phyloP scores from a whole-genome alignment of 768 basidiomycete genomes.

The Royoungia palumana region DNA sequence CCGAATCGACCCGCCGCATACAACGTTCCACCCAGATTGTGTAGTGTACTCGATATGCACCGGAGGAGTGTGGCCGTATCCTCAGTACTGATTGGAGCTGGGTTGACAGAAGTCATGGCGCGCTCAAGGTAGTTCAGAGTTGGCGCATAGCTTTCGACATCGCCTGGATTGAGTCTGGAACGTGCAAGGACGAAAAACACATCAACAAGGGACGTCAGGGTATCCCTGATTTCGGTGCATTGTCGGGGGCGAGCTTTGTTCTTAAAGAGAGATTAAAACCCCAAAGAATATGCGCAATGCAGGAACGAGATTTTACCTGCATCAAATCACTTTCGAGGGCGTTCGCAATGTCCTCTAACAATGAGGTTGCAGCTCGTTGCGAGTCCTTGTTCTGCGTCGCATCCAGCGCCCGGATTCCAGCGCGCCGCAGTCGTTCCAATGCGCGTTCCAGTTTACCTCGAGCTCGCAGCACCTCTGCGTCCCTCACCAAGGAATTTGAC shows the following conservation, averaged over 20 bases:
- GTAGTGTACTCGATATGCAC: slow-evolving; percentile 68
- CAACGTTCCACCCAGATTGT: slow-evolving; percentile 65
- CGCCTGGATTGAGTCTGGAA: slow-evolving; percentile 35
- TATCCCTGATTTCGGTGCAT: slow-evolving; percentile 29
- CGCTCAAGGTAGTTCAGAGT: slow-evolving; percentile 47
- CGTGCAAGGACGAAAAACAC: slow-evolving; percentile 54
- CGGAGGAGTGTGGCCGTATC: slow-evolving; percentile 54
- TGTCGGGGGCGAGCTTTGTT: not conserved
- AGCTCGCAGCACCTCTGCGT: slow-evolving; percentile 30
- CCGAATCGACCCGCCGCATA: slow-evolving; percentile 64
- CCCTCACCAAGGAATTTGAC: not conserved
- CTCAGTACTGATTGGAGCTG: not conserved
- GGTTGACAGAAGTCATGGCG: slow-evolving; percentile 32
- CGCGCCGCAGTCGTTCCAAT: slow-evolving; percentile 55
- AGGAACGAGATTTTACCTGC: slow-evolving; percentile 25
- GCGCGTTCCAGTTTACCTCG: slow-evolving; percentile 57
- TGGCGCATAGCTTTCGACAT: slow-evolving; percentile 44
- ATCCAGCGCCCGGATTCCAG: slow-evolving; percentile 48
- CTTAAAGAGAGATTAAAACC: slow-evolving; percentile 3
- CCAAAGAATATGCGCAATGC: not conserved
- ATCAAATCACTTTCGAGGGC: slow-evolving; percentile 30
- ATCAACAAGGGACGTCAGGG: slow-evolving; percentile 48
- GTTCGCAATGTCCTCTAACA: slow-evolving; percentile 38
- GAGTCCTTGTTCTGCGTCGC: slow-evolving; percentile 8
- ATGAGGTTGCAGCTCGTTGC: slow-evolving; percentile 12